Evolutionary conservation across 768 basidiomycete genomes (phyloP).

Genomic region (Lentinula sp.): DNA sequence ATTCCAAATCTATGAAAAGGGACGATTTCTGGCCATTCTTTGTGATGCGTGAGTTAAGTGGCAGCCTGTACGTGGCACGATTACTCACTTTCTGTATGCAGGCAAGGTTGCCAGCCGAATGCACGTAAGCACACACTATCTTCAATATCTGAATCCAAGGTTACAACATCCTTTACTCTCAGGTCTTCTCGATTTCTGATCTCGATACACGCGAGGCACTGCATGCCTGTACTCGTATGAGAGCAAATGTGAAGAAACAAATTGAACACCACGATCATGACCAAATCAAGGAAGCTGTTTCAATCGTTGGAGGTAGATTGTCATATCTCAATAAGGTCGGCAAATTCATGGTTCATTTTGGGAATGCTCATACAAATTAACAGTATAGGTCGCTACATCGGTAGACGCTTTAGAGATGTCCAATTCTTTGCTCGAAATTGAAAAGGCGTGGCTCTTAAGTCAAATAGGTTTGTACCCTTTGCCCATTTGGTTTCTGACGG

Average conservation of each 20-base stretch:
- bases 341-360: background rate
- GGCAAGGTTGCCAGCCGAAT: conserved; percentile 70
- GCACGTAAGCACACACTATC: conserved; percentile 38
- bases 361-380: background rate
- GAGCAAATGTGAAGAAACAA: conserved; percentile 30
- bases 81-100: conserved; percentile 18
- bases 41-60: conserved; percentile 45
- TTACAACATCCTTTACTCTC: background rate
- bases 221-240: conserved; percentile 49
- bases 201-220: conserved; percentile 53
- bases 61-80: background rate
- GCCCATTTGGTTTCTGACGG: background rate
- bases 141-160: background rate
- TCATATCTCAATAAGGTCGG: conserved; percentile 63
- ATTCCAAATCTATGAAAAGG: conserved; percentile 29
- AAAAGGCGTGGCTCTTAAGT: conserved; percentile 76
- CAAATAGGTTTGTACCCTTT: conserved; percentile 49
- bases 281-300: conserved; percentile 43
- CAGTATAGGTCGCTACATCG: conserved; percentile 43
- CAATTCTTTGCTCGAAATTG: conserved; percentile 56
- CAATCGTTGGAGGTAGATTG: conserved; percentile 71
- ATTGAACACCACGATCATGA: conserved; percentile 16
- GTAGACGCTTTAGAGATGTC: conserved; percentile 61
- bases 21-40: conserved; percentile 85
- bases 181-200: conserved; percentile 72